Percentiles rank a stretch among this genome's conserved stretches.
phyloP scores from a whole-genome alignment of 2,329 filamentous ascomycete species.

The Neocucurbitaria cava region DNA sequence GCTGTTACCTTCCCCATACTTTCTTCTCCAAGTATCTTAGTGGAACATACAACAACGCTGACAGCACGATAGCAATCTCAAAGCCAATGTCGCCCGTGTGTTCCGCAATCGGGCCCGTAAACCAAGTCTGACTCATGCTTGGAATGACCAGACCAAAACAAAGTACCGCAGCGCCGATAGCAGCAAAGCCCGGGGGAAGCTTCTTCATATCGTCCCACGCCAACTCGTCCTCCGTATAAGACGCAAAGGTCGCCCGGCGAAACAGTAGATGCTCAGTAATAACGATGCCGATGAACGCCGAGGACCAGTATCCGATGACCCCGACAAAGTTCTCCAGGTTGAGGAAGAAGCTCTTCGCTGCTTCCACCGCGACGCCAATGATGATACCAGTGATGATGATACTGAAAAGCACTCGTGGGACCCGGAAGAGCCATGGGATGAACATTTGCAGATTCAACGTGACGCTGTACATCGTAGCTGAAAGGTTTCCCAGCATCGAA shows the following conservation, averaged over 20 bases:
- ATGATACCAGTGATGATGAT: constrained; percentile 65
- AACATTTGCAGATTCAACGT: constrained; percentile 71
- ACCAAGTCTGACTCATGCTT: constrained; percentile 68
- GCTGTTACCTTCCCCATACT: constrained; percentile 23
- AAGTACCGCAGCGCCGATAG: constrained; percentile 46
- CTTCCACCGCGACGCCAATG: constrained; percentile 65
- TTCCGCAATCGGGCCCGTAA: constrained; percentile 65
- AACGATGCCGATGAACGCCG: constrained; percentile 43
- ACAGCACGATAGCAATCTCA: constrained; percentile 65
- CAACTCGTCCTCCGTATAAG: constrained; percentile 47
- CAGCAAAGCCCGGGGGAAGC: constrained; percentile 52
- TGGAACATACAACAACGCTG: constrained; percentile 54
- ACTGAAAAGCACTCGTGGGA: constrained; percentile 66
- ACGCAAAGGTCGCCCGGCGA: constrained; percentile 37
- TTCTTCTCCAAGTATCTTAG: constrained; percentile 51
- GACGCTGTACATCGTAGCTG: constrained; percentile 67
- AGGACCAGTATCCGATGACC: constrained; percentile 46
- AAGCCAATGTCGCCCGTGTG: constrained; percentile 71
- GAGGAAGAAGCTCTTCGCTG: constrained; percentile 63
- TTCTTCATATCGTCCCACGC: constrained; percentile 51
- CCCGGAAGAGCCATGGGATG: constrained; percentile 61
- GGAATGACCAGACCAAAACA: constrained; percentile 62
- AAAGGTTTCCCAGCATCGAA: constrained; percentile 64
- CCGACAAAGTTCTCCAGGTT: constrained; percentile 56
- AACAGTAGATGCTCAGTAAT: constrained; percentile 50